Base-by-base conservation (phyloP, 2,329 filamentous ascomycete species). In the Sporothrix euskadiensis region DNA sequence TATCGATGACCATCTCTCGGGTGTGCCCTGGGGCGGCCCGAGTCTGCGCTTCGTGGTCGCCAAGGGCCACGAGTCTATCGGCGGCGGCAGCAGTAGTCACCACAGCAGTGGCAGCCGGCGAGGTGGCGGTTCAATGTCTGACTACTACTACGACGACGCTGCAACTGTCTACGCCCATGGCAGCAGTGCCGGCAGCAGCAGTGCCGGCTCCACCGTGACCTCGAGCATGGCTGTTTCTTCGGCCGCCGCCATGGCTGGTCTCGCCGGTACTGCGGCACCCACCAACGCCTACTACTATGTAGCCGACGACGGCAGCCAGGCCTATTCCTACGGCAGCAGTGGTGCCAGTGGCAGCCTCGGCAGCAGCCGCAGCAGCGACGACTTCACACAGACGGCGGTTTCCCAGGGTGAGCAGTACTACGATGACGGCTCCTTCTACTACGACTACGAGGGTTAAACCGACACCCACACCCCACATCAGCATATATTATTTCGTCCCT, bases 21-120 rank as follows among this genome's bases (percentile, higher is more conserved):
- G 91, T 0, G 83, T 93, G 3, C 91, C 91, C 0, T 94, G 91
- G 92, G 92, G 92, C 49, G 87, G 90, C 26, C 81, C 92, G 76
- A 91, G 86, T 75, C 85, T 93, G 81, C 85, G 83, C 54, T 85
- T 86, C 76, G 82, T 88, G 35, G 80, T 88, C 0, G 80, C 84
- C 8, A 82, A 83, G 69, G 87, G 87, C 63, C 85, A 87, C 77
- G 86, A 87, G 76, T 81, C 81, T 8, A 82, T 84, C 74, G 84
- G 84, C 76, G 81, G 82, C 44, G 82, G 82, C 9, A 83, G 83
- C 74, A 84, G 83, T 76, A 56, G 65, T 80, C 81, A 9, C 79
- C 49, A 65, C 52, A 72, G 70, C 69, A 52, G 47, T 65, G 26
- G 54, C 32, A 57, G 61, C 49, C 54, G 52, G 52, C 22, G 41